Evolutionary conservation across 441 rosid genomes (phyloP).

Genomic region (Monsonia emarginata): DNA sequence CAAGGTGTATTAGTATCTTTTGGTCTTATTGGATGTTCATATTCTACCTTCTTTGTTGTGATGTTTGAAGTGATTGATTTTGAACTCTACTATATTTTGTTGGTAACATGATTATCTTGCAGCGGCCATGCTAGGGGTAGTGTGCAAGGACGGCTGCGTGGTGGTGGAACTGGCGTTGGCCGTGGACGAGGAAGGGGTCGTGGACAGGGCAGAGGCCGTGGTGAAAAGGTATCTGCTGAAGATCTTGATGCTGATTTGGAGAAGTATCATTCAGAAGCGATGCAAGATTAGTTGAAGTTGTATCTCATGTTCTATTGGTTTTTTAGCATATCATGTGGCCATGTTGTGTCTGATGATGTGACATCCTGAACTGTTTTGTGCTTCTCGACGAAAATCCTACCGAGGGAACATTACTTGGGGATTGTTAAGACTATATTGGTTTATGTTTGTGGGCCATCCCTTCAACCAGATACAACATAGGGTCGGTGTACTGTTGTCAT

Average conservation of each 20-base stretch:
- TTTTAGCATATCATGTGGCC: slow-evolving; percentile 22
- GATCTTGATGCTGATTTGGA: slow-evolving; percentile 93
- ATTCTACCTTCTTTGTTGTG: not conserved
- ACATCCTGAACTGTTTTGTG: slow-evolving; percentile 23
- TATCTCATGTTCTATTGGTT: slow-evolving; percentile 18
- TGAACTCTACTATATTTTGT: not conserved
- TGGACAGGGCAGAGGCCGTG: slow-evolving; percentile 58
- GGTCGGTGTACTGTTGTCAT: slow-evolving; percentile 28
- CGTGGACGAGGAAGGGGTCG: slow-evolving; percentile 54
- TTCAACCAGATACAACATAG: too few species aligned
- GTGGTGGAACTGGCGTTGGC: slow-evolving; percentile 33
- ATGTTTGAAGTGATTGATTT: not conserved
- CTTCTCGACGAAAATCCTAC: slow-evolving; percentile 26
- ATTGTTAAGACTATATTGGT: slow-evolving; percentile 25
- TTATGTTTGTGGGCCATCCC: not conserved
- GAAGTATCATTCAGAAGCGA: slow-evolving; percentile 61
- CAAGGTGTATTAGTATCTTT: not conserved
- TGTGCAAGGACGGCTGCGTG: slow-evolving; percentile 39
- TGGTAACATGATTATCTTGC: slow-evolving; percentile 1
- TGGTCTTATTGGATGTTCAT: not conserved
- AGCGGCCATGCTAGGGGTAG: slow-evolving; percentile 54
- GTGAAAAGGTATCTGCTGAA: slow-evolving; percentile 76
- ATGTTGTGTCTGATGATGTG: slow-evolving; percentile 29
- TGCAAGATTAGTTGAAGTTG: slow-evolving; percentile 55
- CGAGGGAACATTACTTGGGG: slow-evolving; percentile 20